Base-by-base conservation (phyloP, 2,329 filamentous ascomycete species). In the Botrytis cinerea region DNA sequence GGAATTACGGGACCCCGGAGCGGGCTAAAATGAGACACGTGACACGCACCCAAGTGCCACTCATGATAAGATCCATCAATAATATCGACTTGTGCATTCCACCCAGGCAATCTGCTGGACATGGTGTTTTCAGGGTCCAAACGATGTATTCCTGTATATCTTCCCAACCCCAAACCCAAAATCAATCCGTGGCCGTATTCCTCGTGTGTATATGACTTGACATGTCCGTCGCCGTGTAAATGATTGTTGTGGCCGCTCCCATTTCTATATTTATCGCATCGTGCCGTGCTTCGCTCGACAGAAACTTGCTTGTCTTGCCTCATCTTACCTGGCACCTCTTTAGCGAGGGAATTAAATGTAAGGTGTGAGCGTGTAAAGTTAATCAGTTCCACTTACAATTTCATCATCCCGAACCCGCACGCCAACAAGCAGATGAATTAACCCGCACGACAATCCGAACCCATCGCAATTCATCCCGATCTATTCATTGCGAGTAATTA, bases 381-480 rank as follows among this genome's bases (percentile, higher is more conserved):
- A 28, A 22, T 22, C 8, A 67, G 70, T 68, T 72, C 70, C 70
- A 72, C 70, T 68, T 22, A 72, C 54, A 68, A 72, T 68, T 72
- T 72, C 70, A 72, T 72, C 70, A 72, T 72, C 70, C 70, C 69
- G 70, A 72, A 46, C 61, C 51, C 66, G 66, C 63, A 68, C 63
- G 48, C 70, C 70, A 68, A 40, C 70, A 72, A 71, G 40, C 57
- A 68, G 12, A 20, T 51, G 63, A 67, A 72, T 67, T 67, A 67
- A 60, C n/a, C 62, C 40, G 25, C 62, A 28, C 69, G 40, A 32
- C 70, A 43, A 72, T 68, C 62, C 48, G 51, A 72, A 60, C 22
- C 32, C 59, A 61, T 75, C 75, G 73, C 73, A 71, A 72, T 70
- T 59, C 57, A 60, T 73, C 73, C 69, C 12, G 22, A 68, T 68